Evolutionary conservation across 2,329 filamentous ascomycete species (phyloP).

Genomic region (Fusarium buharicum): DNA sequence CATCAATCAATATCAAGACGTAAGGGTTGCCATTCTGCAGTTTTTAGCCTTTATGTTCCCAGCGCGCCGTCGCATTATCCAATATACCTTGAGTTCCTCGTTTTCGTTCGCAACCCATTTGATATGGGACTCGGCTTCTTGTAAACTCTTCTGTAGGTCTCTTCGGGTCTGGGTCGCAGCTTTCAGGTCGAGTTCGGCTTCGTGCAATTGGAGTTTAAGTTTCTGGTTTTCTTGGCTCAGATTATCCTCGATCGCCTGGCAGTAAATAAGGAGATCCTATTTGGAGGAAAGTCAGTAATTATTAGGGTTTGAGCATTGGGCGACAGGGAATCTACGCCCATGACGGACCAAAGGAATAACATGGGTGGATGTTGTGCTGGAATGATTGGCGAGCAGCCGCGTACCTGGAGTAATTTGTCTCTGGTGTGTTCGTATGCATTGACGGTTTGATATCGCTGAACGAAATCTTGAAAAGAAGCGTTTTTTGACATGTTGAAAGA

Average conservation of each 20-base stretch:
- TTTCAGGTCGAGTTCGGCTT: constrained; percentile 61
- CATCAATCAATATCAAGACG: constrained; percentile 70
- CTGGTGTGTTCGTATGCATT: constrained; percentile 55
- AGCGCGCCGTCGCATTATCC: constrained; percentile 20
- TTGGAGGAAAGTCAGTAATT: constrained; percentile 7
- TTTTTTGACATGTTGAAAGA: constrained; percentile 42
- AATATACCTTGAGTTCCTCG: constrained; percentile 59
- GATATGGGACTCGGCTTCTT: constrained; percentile 52
- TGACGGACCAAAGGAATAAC: constrained; percentile 12
- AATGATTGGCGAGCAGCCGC: constrained; percentile 20
- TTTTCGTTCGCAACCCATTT: constrained; percentile 53
- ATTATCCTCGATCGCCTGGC: constrained; percentile 56
- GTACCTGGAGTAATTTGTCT: constrained; percentile 61
- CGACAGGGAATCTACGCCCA: neutral
- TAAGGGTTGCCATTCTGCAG: constrained; percentile 66
- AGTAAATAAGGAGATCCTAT: constrained; percentile 49
- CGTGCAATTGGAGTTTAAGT: constrained; percentile 55
- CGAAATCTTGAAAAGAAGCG: constrained; percentile 56
- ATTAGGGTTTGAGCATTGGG: neutral
- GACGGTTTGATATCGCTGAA: constrained; percentile 59
- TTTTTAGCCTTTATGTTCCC: constrained; percentile 31
- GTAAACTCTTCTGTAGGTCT: constrained; percentile 61
- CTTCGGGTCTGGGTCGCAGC: constrained; percentile 60
- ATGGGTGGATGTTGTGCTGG: neutral
- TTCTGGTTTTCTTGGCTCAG: constrained; percentile 57